phyloP scores from a whole-genome alignment of 176 grass and related monocot genomes.

The Echinochloa phyllopogon region DNA sequence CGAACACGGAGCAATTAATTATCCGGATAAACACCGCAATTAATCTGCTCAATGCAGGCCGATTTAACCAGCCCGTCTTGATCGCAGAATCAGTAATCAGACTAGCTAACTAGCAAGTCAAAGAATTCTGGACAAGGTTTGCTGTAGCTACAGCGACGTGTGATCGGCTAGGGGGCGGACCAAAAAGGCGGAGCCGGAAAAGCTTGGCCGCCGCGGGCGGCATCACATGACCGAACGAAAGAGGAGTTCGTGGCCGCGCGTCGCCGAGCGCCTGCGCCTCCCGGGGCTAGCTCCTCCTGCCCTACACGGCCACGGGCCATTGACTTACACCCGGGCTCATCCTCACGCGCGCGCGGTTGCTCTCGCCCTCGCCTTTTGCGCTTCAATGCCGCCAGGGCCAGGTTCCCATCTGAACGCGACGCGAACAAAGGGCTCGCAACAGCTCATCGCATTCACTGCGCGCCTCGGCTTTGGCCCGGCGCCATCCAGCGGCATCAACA shows the following conservation, averaged over 20 bases:
- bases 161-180: background rate
- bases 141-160: slow-evolving; percentile 25
- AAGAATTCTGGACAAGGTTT: slow-evolving; percentile 18
- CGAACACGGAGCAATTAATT: background rate
- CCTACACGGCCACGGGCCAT: background rate
- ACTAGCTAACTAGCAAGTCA: background rate
- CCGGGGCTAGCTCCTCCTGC: background rate
- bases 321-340: background rate
- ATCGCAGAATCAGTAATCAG: background rate
- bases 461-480: background rate
- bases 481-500: no score
- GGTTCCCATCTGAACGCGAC: background rate
- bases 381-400: slow-evolving; percentile 32
- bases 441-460: slow-evolving; percentile 8
- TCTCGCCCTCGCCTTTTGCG: slow-evolving; percentile 28
- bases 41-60: background rate
- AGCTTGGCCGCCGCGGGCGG: background rate
- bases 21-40: background rate
- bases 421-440: background rate
- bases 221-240: slow-evolving; percentile 18
- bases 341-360: background rate
- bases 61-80: background rate
- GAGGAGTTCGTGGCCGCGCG: background rate
- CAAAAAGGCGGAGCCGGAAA: background rate
- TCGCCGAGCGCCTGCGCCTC: background rate